Evolutionary conservation across 495 filamentous ascomycete genomes (phyloP).

Genomic region (Lentithecium fluviatile): DNA sequence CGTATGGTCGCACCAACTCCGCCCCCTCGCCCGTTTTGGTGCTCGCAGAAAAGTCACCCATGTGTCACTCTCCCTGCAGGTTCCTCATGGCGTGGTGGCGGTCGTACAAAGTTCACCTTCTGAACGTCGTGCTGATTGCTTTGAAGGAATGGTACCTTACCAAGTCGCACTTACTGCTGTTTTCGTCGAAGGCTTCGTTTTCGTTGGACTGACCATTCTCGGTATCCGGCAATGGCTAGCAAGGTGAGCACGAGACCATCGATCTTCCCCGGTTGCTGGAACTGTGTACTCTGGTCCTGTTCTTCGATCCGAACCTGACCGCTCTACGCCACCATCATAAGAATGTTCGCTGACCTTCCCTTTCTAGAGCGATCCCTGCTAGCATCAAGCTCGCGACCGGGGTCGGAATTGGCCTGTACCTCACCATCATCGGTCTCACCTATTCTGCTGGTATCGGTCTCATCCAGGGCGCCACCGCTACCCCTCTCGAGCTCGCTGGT

Average conservation of each 20-base stretch:
- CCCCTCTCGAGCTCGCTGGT: constrained; percentile 68
- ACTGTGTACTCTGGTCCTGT: background rate
- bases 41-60: background rate
- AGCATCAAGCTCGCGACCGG: constrained; percentile 83
- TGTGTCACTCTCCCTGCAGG: no score
- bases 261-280: no score
- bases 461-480: constrained; percentile 56
- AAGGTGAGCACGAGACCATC: background rate
- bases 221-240: constrained; percentile 80
- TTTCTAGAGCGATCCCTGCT: constrained; percentile 61
- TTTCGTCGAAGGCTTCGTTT: constrained; percentile 32
- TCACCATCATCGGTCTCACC: constrained; percentile 76
- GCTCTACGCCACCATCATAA: background rate
- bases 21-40: background rate
- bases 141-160: constrained; percentile 63
- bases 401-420: constrained; percentile 76
- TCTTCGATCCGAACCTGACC: background rate
- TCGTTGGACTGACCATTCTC: constrained; percentile 54
- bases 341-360: constrained; percentile 30
- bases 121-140: constrained; percentile 2
- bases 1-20: background rate
- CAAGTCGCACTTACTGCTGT: constrained; percentile 55
- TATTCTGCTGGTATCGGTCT: constrained; percentile 77
- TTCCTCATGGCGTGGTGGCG: background rate
- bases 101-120: background rate